Base-by-base conservation (phyloP, 805 yeast genomes). In the Wickerhamomyces rabaulensis region DNA sequence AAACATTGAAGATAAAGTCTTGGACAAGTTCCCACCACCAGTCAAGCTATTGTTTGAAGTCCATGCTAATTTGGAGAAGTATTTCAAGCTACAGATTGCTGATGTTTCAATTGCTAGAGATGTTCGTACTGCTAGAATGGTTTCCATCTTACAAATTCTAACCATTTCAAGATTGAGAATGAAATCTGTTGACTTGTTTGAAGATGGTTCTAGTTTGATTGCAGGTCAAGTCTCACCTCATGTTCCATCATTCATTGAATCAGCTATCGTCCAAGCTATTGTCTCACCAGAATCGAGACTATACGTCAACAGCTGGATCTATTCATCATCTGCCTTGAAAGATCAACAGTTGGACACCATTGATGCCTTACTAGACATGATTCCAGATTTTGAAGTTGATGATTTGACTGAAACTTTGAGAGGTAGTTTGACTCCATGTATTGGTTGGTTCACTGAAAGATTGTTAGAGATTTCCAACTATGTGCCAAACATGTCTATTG, bases 401-500 rank as follows among this genome's bases (percentile, higher is more conserved):
- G 61, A 61, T 47, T 51, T 63, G 43, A 48, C 61, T 4, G 64
- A 55, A n/a, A 54, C 49, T 4, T 50, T 50, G 51, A 51, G 63
- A 48, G 71, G 73, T 45, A 74, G 82, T 0, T 67, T 87, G 42
- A 78, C 89, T 6, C 94, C 96, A 2, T 91, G 97, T 58, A 79
- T 89, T 49, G 97, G 97, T 10, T 92, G 98, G 98, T 71, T 89
- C 43, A 70, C 85, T 21, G 92, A 86, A 55, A 80, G 95, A 50
- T 67, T 92, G 52, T 61, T 90, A 45, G 96, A 87, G 58, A 79
- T 83, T 49, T 80, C 84, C 1, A 81, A 85, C 52, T 82, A 77
- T 58, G 82, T 89, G 43, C 95, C 97, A 17, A 87, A 85, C 56
- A 86, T 81, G 79, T 78, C 84, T 43, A 74, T 79, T 36, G 81